phyloP scores from a whole-genome alignment of 176 grass and related monocot genomes.

The Rhipidocladum racemiflorum region DNA sequence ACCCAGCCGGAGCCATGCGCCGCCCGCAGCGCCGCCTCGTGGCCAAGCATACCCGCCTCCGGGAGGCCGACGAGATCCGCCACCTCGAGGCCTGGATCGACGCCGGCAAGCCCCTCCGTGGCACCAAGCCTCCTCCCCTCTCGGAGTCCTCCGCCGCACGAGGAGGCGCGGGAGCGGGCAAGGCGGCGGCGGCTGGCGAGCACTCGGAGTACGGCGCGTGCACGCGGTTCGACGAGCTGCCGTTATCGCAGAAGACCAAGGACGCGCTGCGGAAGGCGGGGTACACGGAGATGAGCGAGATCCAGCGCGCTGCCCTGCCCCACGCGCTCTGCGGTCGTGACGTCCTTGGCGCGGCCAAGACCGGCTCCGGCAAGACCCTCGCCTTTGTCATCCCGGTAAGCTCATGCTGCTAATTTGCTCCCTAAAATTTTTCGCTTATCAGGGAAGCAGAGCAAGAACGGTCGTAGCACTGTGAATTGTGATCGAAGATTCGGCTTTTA shows the following conservation, averaged over 20 bases:
- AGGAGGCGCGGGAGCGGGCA: background rate
- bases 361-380: conserved; percentile 90
- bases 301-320: conserved; percentile 81
- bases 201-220: conserved; percentile 58
- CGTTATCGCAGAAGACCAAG: conserved; percentile 72
- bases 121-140: conserved; percentile 48
- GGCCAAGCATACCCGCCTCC: conserved; percentile 47
- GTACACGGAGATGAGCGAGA: conserved; percentile 85
- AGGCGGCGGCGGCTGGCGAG: conserved; percentile 11
- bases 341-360: conserved; percentile 84
- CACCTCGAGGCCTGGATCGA: conserved; percentile 80
- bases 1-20: conserved; percentile 38
- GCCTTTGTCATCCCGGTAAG: conserved; percentile 83
- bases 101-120: conserved; percentile 56
- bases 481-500: background rate
- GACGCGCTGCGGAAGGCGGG: conserved; percentile 44
- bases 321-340: conserved; percentile 81
- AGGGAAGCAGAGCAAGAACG: background rate
- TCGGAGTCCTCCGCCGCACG: conserved; percentile 17
- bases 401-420: conserved; percentile 7
- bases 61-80: conserved; percentile 47
- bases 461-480: conserved; percentile 2
- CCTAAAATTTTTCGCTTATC: background rate
- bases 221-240: conserved; percentile 66
- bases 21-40: conserved; percentile 30